Evolutionary conservation across 352 stramenopile genomes (phyloP).

Genomic region (Phytopythium montanum): DNA sequence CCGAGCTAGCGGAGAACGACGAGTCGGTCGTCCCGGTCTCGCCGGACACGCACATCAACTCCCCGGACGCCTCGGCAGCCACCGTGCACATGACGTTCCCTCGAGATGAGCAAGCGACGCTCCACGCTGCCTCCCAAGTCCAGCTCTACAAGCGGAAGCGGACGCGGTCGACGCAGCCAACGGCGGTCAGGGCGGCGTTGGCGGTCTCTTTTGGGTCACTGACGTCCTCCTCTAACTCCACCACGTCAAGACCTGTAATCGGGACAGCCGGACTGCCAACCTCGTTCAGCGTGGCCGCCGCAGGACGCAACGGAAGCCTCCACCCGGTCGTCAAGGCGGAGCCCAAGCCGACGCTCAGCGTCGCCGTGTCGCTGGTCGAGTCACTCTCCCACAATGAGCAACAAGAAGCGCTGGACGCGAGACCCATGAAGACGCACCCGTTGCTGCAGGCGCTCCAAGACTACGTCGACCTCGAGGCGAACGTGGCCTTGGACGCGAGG

Average conservation of each 20-base stretch:
- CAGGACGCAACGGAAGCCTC: not conserved
- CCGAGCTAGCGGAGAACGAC: slow-evolving; percentile 42
- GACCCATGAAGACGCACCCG: slow-evolving; percentile 61
- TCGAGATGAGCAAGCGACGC: slow-evolving; percentile 27
- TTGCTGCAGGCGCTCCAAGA: slow-evolving; percentile 58
- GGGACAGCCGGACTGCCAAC: not conserved
- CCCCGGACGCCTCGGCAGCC: slow-evolving; percentile 32
- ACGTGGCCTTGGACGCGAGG: slow-evolving; percentile 17
- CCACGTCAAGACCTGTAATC: not conserved
- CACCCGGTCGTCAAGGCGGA: slow-evolving; percentile 17
- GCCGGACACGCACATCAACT: slow-evolving; percentile 71
- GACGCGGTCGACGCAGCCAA: slow-evolving; percentile 20
- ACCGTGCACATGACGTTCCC: slow-evolving; percentile 64
- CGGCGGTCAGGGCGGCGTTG: slow-evolving; percentile 12
- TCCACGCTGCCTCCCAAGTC: slow-evolving; percentile 43
- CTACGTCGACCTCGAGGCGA: slow-evolving; percentile 55
- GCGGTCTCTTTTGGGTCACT: slow-evolving; percentile 28
- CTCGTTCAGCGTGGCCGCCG: not conserved
- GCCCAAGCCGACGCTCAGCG: slow-evolving; percentile 41
- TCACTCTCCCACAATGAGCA: slow-evolving; percentile 71
- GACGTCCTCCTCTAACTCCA: not conserved
- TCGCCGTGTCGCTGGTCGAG: slow-evolving; percentile 65
- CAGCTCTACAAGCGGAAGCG: slow-evolving; percentile 59
- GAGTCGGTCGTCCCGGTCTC: slow-evolving; percentile 58
- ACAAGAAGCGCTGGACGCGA: slow-evolving; percentile 54